Evolutionary conservation across 176 grass and related monocot genomes (phyloP).

Genomic region (Rhynchospora tenuis): DNA sequence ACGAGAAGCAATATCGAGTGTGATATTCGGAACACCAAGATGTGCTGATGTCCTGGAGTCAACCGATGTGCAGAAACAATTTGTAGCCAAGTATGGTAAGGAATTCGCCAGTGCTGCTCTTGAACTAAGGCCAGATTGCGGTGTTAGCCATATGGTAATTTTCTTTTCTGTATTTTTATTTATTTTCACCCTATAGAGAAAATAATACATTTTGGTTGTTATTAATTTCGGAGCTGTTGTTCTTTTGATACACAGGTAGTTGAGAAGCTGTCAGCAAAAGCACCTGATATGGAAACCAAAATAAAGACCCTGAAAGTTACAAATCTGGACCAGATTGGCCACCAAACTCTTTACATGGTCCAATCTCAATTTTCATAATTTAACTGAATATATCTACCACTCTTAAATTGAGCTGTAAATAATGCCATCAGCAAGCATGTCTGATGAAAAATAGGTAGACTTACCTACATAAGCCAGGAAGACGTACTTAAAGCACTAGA

Average conservation of each 20-base stretch:
- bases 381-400: background rate
- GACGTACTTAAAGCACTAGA: background rate
- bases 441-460: background rate
- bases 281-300: conserved; percentile 79
- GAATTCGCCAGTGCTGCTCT: conserved; percentile 77
- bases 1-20: conserved; percentile 89
- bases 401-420: background rate
- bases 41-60: conserved; percentile 90
- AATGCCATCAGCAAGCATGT: background rate
- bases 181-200: background rate
- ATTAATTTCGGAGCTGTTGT: background rate
- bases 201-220: background rate
- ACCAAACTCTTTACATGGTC: background rate
- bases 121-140: conserved; percentile 75
- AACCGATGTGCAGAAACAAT: conserved; percentile 73
- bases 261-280: conserved; percentile 81
- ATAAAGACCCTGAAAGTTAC: conserved; percentile 50
- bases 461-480: background rate
- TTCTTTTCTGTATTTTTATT: background rate
- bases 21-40: conserved; percentile 89
- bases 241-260: conserved; percentile 41
- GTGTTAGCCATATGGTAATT: conserved; percentile 78
- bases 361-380: background rate
- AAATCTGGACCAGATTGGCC: background rate
- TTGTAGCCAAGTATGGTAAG: conserved; percentile 89